A percentile compares a stretch with the other conserved stretches of the same genome.
Evolutionary conservation across 2,329 filamentous ascomycete genomes (phyloP).

Genomic region (Colletotrichum scovillei): DNA sequence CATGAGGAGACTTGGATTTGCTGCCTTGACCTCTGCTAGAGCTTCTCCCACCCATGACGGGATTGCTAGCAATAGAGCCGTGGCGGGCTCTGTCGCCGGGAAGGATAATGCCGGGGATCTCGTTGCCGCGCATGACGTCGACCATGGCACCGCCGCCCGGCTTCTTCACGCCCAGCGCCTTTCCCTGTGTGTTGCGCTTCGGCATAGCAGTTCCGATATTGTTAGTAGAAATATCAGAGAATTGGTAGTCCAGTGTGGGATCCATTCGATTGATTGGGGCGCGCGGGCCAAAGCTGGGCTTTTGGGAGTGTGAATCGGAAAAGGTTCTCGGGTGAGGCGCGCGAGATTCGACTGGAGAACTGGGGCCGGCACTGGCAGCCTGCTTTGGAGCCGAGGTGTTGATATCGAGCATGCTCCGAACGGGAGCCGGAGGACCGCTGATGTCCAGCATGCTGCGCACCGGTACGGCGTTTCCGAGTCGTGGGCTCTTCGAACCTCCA

Average conservation of each 20-base stretch:
- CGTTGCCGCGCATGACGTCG: constrained; percentile 64
- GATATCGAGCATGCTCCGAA: constrained; percentile 66
- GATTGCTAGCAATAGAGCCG: constrained; percentile 49
- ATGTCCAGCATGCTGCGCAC: constrained; percentile 76
- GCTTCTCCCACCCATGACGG: constrained; percentile 38
- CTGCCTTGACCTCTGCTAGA: constrained; percentile 47
- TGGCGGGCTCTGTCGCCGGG: constrained; percentile 58
- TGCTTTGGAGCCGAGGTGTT: constrained; percentile 48
- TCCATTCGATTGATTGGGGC: constrained; percentile 38
- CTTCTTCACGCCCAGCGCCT: constrained; percentile 42
- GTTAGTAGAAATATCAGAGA: constrained; percentile 67
- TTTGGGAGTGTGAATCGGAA: constrained; percentile 62
- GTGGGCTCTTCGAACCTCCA: constrained; percentile 46
- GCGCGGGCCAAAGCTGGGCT: constrained; percentile 59
- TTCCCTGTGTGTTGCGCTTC: constrained; percentile 64
- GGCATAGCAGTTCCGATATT: constrained; percentile 60
- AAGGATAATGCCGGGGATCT: constrained; percentile 61
- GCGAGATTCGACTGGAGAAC: constrained; percentile 56
- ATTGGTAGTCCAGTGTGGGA: constrained; percentile 67
- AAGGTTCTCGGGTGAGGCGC: constrained; percentile 60
- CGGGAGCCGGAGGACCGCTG: constrained; percentile 53
- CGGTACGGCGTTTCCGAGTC: constrained; percentile 55
- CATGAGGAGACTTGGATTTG: constrained; percentile 66
- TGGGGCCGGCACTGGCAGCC: constrained; percentile 54
- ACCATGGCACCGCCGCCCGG: constrained; percentile 54